phyloP scores from a whole-genome alignment of 1,284 basidiomycete genomes.

The Microbotryomycetes sp. region DNA sequence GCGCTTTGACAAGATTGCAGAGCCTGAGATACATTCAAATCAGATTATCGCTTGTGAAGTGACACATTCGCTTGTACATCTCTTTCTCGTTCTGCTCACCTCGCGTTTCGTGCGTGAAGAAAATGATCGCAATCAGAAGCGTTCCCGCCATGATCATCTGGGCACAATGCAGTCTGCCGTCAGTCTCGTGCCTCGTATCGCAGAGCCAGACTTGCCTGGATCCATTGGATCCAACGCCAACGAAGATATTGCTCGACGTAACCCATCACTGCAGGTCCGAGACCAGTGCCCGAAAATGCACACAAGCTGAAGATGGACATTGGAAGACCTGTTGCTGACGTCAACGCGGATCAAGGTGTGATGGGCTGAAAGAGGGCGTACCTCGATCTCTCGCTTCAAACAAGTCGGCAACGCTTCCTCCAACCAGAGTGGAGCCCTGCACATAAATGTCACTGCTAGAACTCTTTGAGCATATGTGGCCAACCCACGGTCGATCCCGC shows the following conservation, averaged over 20 bases:
- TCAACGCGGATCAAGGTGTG: background rate
- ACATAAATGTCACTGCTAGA: background rate
- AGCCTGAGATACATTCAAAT: background rate
- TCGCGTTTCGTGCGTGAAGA: slow-evolving; percentile 32
- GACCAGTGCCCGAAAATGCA: background rate
- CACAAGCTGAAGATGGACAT: background rate
- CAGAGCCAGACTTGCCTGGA: background rate
- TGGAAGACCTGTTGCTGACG: background rate
- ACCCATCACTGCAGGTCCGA: slow-evolving; percentile 33
- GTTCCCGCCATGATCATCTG: slow-evolving; percentile 37
- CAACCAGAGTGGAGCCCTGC: slow-evolving; percentile 17
- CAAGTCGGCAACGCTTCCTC: slow-evolving; percentile 41
- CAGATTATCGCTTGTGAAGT: background rate
- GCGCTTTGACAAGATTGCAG: slow-evolving; percentile 32
- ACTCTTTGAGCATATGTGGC: background rate
- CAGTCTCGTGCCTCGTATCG: background rate
- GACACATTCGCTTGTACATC: too few relatives aligned
- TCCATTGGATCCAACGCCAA: slow-evolving; percentile 22
- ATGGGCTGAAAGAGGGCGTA: background rate
- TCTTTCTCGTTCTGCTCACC: too few relatives aligned
- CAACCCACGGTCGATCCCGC: slow-evolving; percentile 59
- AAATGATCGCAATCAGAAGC: slow-evolving; percentile 13
- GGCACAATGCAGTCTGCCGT: slow-evolving; percentile 42
- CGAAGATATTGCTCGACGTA: slow-evolving; percentile 25
- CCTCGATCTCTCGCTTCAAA: slow-evolving; percentile 47